A percentile compares a stretch with the other conserved stretches of the same genome.
These are phyloP conservation scores for Fusarium longipes DNA, from an alignment of 2,329 filamentous ascomycete species.

Conservation along the genomic window DNA sequence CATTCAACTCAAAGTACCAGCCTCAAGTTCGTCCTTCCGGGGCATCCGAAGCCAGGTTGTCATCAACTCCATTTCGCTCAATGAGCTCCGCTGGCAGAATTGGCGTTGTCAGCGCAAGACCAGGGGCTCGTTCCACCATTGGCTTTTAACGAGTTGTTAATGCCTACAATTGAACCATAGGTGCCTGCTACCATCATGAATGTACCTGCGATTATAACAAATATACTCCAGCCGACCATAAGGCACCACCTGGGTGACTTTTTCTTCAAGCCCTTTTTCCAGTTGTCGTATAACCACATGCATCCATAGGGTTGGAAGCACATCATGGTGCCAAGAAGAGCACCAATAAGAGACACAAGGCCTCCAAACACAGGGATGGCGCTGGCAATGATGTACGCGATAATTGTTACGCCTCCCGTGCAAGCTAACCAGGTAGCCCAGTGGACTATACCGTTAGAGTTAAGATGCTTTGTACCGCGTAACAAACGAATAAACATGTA, in stretches of 20 bases:
- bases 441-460: conserved; percentile 45
- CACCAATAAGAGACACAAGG: conserved; percentile 47
- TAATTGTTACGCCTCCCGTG: conserved; percentile 39
- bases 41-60: background rate
- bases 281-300: conserved; percentile 48
- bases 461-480: conserved; percentile 48
- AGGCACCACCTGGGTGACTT: conserved; percentile 20
- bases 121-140: conserved; percentile 53
- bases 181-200: conserved; percentile 59
- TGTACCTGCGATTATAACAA: conserved; percentile 32
- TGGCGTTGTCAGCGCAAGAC: conserved; percentile 59
- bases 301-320: conserved; percentile 47
- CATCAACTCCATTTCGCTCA: background rate
- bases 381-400: conserved; percentile 46
- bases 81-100: conserved; percentile 35
- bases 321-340: conserved; percentile 46
- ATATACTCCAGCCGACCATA: conserved; percentile 25
- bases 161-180: conserved; percentile 55
- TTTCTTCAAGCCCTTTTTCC: conserved; percentile 20
- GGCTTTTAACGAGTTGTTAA: conserved; percentile 50
- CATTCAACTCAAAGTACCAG: background rate
- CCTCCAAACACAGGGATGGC: conserved; percentile 44
- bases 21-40: background rate
- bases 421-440: conserved; percentile 50
- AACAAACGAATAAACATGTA: conserved; percentile 37